Evolutionary conservation across 225 moss, liverwort and hornwort species (phyloP).

Genomic region (Climacium dendroides): DNA sequence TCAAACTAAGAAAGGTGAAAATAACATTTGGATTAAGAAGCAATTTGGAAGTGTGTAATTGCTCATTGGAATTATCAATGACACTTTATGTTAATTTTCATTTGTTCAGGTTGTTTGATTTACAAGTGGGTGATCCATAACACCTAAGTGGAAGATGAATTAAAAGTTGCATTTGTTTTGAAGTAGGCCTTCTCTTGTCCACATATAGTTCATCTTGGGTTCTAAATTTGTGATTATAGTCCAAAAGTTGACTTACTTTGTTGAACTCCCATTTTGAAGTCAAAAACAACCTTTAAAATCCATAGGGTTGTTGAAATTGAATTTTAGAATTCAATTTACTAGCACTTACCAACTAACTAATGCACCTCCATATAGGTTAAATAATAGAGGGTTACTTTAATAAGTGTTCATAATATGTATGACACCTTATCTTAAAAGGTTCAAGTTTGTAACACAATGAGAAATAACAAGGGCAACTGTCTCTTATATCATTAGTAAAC

Average conservation of each 20-base stretch:
- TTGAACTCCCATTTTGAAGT: background rate
- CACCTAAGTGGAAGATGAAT: background rate
- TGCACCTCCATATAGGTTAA: background rate
- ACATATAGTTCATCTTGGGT: background rate
- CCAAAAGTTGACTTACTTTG: background rate
- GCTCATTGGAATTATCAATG: background rate
- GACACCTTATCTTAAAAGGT: background rate
- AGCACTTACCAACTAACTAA: background rate
- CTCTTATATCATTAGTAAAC: too few species aligned
- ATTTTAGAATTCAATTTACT: background rate
- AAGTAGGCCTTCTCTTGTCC: background rate
- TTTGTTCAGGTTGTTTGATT: background rate
- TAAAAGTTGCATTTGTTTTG: background rate
- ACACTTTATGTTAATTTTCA: rapidly evolving
- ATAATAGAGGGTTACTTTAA: background rate
- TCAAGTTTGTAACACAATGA: background rate
- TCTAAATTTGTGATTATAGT: background rate
- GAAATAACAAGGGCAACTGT: background rate
- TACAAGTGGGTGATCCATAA: background rate
- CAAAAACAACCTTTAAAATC: too few species aligned
- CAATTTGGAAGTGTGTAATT: background rate
- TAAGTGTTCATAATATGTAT: background rate
- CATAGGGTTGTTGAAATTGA: background rate
- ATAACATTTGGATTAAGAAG: too few species aligned
- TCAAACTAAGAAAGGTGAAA: background rate